phyloP scores from a whole-genome alignment of 2,329 filamentous ascomycete genomes.

The Pestalotiopsis sp. region DNA sequence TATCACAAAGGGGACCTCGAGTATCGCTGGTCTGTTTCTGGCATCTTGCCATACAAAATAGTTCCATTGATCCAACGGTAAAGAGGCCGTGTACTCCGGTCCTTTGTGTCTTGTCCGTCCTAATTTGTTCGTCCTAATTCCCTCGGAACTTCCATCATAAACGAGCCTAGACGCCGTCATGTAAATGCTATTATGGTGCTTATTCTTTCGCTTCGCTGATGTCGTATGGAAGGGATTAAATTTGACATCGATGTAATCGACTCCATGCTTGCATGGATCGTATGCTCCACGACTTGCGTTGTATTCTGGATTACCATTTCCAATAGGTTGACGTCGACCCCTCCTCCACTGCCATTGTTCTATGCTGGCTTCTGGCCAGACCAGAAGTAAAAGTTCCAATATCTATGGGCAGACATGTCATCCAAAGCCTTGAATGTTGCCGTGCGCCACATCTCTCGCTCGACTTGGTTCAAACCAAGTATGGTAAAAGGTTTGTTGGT shows the following conservation, averaged over 20 bases:
- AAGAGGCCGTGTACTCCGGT: not conserved
- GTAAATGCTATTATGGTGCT: not conserved
- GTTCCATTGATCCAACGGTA: not conserved
- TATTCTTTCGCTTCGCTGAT: not conserved
- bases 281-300: not conserved
- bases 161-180: not conserved
- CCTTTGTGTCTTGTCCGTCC: not conserved
- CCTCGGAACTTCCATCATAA: not conserved
- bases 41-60: not conserved
- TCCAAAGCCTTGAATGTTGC: conserved; percentile 16
- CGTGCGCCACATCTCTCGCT: conserved; percentile 20
- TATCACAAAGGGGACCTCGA: too few relatives aligned
- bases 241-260: not conserved
- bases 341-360: not conserved
- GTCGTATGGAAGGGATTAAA: not conserved
- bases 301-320: not conserved
- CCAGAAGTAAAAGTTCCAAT: conserved; percentile 24
- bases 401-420: conserved; percentile 18
- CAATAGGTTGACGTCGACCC: not conserved
- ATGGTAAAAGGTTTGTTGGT: conserved; percentile 14
- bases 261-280: not conserved
- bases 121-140: too few relatives aligned
- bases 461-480: conserved; percentile 19
- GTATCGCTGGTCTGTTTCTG: not conserved
- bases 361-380: conserved; percentile 20